Evolutionary conservation across 176 grass and related monocot genomes (phyloP), one percentile per base, ranked within the genome.

Genomic region (Tillandsia fasciculata): DNA sequence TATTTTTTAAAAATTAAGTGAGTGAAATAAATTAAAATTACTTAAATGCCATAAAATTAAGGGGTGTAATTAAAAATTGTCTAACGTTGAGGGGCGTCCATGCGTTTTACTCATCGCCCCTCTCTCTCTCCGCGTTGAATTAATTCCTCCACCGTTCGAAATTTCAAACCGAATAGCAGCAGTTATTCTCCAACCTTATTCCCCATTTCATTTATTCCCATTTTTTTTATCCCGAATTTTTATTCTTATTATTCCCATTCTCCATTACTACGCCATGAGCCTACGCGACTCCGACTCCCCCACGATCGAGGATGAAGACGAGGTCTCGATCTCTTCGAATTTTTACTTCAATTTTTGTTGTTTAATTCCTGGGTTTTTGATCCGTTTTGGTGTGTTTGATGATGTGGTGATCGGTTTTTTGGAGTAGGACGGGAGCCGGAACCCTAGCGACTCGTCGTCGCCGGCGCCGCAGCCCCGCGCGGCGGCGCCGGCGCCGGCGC

Each of bases 381-480:
- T 14, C 64, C 52, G 14, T 64, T 53, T 22, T 51, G 70, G 71
- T 53, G 14, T 26, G 17, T 59, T 13, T 53, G 64, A 17, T 75
- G 18, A 69, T 74, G 49, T 74, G 29, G 53, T 72, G 48, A 52
- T 17, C 83, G 47, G 24, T 71, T 52, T 78, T 69, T 80, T 27
- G 54, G 54, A 61, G 54, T 67, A 53, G 22, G 80, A 59, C 56
- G 69, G 47, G n/a, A 69, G 80, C 69, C 50, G 10, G 51, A 79
- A 83, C 80, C 80, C 77, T 80, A 87, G 73, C 80, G 83, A 76
- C 50, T 66, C 77, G 0, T 85, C 83, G 52, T 80, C 78, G 13
- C 48, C 61, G 10, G 61, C 50, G 11, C 13, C 70, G 18, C 18
- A 51, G 47, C 18, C 53, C 48, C 10, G 59, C 12, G n/a, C 29